These are phyloP conservation scores for Cladosporium sp. DNA, from an alignment of 2,329 filamentous ascomycete genomes.

Conservation along the genomic window DNA sequence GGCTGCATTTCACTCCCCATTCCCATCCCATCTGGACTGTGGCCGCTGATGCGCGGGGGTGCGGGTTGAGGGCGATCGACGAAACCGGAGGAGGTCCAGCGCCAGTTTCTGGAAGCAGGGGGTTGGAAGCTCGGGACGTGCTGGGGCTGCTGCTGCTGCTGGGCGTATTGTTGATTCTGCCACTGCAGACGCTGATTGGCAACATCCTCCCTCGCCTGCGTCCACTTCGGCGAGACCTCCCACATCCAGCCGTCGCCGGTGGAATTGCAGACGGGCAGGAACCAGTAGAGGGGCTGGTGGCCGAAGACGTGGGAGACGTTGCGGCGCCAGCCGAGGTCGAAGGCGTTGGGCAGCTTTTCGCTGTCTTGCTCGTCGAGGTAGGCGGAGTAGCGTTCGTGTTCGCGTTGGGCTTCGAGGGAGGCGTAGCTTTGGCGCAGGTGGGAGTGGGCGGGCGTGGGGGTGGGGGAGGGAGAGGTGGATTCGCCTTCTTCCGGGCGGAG, in stretches of 20 bases:
- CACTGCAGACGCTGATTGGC: slow-evolving; percentile 21
- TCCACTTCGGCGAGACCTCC: slow-evolving; percentile 79
- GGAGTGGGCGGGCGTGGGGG: slow-evolving; percentile 38
- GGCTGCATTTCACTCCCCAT: slow-evolving; percentile 37
- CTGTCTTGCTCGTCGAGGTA: slow-evolving; percentile 90
- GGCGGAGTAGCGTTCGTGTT: slow-evolving; percentile 64
- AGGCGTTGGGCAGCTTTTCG: slow-evolving; percentile 83
- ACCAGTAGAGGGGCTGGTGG: slow-evolving; percentile 66
- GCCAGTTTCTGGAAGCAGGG: slow-evolving; percentile 15
- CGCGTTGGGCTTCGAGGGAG: slow-evolving; percentile 58
- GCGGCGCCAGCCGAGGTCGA: slow-evolving; percentile 77
- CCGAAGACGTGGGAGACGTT: slow-evolving; percentile 84
- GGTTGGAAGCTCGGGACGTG: slow-evolving; percentile 10
- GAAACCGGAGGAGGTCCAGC: slow-evolving; percentile 31
- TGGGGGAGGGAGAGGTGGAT: slow-evolving; percentile 34
- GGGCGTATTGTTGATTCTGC: slow-evolving; percentile 19
- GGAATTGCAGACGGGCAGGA: slow-evolving; percentile 75
- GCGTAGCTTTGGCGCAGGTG: slow-evolving; percentile 43
- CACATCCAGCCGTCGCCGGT: slow-evolving; percentile 91
- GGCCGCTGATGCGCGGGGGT: slow-evolving; percentile 10
- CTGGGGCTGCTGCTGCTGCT: slow-evolving; percentile 2
- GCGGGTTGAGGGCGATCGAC: slow-evolving; percentile 29
- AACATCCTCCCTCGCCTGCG: slow-evolving; percentile 58
- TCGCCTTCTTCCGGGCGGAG: slow-evolving; percentile 80
- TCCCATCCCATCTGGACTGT: slow-evolving; percentile 21